Evolutionary conservation across 805 yeast genomes (phyloP), one percentile per base, ranked within the genome.

Genomic region (Kodamaea nitidulidarum): DNA sequence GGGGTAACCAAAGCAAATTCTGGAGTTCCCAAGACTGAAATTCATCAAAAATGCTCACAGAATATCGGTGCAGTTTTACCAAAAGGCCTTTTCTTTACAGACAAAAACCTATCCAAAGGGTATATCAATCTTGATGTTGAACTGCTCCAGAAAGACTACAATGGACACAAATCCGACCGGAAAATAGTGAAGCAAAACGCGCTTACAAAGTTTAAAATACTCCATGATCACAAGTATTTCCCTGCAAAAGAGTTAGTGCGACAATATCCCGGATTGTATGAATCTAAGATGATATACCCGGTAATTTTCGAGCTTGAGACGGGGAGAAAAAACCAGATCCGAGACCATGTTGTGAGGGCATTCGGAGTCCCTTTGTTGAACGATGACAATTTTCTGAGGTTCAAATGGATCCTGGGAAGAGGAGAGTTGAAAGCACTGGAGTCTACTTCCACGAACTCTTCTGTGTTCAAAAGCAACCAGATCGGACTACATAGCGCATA

Each of bases 241-340:
- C 45, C 51, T 1, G 12, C 44, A 4, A 2, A 3, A 4, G 30
- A 28, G 3, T 40, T 47, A 15, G 18, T 24, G 12, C 15, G 15
- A 11, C 25, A 30, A 15, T 52, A 47, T 32, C 54, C 53, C 8
- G 17, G 35, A n/a, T 41, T 54, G 4, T 51, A 39, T 32, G 15
- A 36, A 7, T 36, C 38, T 4, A 48, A 43, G 20, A 10, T 24
- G 11, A 38, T 52, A 3, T 41, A 42, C 17, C 60, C 60, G 5
- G 37, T 51, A 2, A 35, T 53, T 4, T 36, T 54, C 25, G 51
- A 53, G 32, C 40, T 54, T 12, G 38, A 41, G 14, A 53, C 59
- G 1, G 59, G 60, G 4, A 36, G 59, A 26, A 55, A 54, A 44
- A 54, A 55, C 40, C 60, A 55, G 35, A 51, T 55, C 24, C 34